A percentile compares a stretch with the other conserved stretches of the same genome.
phyloP scores from a whole-genome alignment of 345 rosid genomes.

The Eucalyptus polyanthemos region DNA sequence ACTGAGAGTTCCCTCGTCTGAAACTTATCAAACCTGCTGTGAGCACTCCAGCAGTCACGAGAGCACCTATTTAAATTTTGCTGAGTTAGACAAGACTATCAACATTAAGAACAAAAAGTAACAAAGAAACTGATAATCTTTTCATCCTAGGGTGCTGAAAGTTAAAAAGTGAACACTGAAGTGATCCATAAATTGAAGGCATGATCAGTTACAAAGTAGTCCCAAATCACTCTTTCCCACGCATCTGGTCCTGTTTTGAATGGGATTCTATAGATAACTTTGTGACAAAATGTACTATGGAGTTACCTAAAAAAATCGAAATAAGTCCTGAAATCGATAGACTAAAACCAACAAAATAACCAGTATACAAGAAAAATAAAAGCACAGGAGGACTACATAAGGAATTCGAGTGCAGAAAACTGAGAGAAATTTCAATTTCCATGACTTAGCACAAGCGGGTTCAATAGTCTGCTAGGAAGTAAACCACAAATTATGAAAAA shows the following conservation, averaged over 20 bases:
- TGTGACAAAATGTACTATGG: background rate
- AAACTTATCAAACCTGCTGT: conserved; percentile 78
- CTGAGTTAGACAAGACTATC: background rate
- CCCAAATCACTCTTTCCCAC: background rate
- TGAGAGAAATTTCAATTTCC: background rate
- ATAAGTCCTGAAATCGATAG: background rate
- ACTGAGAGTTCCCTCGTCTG: conserved; percentile 30
- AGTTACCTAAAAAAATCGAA: background rate
- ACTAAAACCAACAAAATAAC: background rate
- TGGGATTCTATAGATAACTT: background rate
- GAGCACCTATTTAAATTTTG: conserved; percentile 42
- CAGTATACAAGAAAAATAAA: background rate
- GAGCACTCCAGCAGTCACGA: conserved; percentile 90
- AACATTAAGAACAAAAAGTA: background rate
- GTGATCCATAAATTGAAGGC: background rate
- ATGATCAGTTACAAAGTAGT: background rate
- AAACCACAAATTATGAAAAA: background rate
- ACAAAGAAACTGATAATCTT: background rate
- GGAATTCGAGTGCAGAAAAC: background rate
- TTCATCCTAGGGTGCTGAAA: background rate
- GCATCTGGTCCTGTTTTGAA: background rate
- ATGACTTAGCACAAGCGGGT: background rate
- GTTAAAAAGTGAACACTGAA: background rate
- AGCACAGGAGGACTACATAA: background rate
- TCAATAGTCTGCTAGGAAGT: background rate